Conservation (phyloP, 306 rosid genomes). For the Cicer chorassanicum region DNA sequence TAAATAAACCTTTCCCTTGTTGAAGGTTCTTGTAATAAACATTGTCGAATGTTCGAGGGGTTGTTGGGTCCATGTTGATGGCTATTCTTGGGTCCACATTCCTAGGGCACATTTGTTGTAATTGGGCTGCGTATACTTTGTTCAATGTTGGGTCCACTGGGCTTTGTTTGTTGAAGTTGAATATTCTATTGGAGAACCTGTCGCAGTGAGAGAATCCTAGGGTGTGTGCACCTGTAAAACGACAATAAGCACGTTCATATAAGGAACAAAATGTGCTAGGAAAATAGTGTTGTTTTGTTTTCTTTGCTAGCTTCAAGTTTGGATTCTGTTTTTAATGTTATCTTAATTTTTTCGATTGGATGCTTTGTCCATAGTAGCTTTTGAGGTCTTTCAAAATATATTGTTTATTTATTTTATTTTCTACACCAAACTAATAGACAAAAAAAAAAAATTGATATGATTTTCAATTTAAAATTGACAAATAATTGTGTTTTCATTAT, state of each 20-base stretch:
- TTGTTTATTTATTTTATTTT: neutral
- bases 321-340: neutral
- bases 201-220: constrained; percentile 82
- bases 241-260: constrained; percentile 7
- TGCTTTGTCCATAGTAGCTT: neutral
- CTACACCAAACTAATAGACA: neutral
- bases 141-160: constrained; percentile 61
- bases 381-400: neutral
- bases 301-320: neutral
- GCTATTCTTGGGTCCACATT: constrained; percentile 68
- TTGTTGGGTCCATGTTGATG: constrained; percentile 83
- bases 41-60: constrained; percentile 67
- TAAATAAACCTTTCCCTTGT: constrained; percentile 64
- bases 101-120: constrained; percentile 62
- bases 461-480: neutral
- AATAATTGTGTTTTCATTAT: constrained; percentile 19
- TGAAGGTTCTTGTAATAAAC: constrained; percentile 66
- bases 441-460: neutral
- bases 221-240: constrained; percentile 72
- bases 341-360: constrained; percentile 2
- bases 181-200: constrained; percentile 58
- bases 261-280: neutral
- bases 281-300: neutral
- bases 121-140: constrained; percentile 48
- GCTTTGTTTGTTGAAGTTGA: constrained; percentile 46